These are phyloP conservation scores for Coniella lustricola DNA, from an alignment of 2,329 filamentous ascomycete genomes.

Conservation along the genomic window DNA sequence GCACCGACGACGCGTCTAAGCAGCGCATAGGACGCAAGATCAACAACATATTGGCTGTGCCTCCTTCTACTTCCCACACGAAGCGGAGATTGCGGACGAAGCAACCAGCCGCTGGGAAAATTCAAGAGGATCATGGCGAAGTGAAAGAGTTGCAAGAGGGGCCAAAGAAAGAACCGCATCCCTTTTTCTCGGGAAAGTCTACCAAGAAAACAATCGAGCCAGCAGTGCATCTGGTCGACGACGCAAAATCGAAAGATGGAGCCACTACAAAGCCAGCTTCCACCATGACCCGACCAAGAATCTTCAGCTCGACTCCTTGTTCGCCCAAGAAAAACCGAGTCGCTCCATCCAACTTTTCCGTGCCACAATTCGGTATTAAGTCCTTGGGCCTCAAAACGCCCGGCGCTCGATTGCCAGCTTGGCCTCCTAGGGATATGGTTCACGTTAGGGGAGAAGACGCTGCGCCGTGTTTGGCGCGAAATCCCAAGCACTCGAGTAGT, in stretches of 20 bases:
- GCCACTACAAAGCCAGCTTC: slow-evolving; percentile 22
- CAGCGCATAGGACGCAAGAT: slow-evolving; percentile 52
- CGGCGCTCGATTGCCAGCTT: slow-evolving; percentile 60
- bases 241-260: slow-evolving; percentile 16
- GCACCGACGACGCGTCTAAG: slow-evolving; percentile 37
- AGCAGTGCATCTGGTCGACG: neutral
- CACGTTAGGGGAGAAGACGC: slow-evolving; percentile 50
- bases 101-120: slow-evolving; percentile 13
- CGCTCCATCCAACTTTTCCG: slow-evolving; percentile 24
- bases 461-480: neutral
- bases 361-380: slow-evolving; percentile 38
- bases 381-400: slow-evolving; percentile 50
- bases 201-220: slow-evolving; percentile 22
- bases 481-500: neutral
- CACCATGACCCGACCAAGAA: slow-evolving; percentile 24
- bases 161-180: slow-evolving; percentile 38
- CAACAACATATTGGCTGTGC: slow-evolving; percentile 48
- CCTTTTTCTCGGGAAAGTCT: slow-evolving; percentile 59
- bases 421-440: slow-evolving; percentile 59
- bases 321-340: slow-evolving; percentile 39
- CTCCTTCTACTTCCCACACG: slow-evolving; percentile 4
- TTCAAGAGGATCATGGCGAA: slow-evolving; percentile 24
- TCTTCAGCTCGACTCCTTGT: slow-evolving; percentile 47
- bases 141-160: slow-evolving; percentile 20
- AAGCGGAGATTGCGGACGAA: slow-evolving; percentile 16